These are phyloP conservation scores for Paraphoma sp. DNA, from an alignment of 2,329 filamentous ascomycete genomes.

Conservation along the genomic window DNA sequence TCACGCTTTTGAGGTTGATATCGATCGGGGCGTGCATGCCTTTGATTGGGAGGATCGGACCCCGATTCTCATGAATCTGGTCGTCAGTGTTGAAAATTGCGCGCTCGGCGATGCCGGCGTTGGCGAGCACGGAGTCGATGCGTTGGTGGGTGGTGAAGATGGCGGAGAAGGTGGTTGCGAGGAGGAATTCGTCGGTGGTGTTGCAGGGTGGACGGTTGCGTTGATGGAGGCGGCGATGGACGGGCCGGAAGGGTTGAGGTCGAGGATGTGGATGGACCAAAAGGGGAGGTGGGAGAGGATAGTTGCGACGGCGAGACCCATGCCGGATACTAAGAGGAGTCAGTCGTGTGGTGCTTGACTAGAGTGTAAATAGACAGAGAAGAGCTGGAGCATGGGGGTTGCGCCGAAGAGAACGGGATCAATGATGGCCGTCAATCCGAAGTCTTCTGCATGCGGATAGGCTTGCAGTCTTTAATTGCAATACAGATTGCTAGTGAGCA, in stretches of 20 bases:
- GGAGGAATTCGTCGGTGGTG: conserved; percentile 43
- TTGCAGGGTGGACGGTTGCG: conserved; percentile 47
- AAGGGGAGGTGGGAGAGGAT: conserved; percentile 39
- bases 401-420: too few species aligned
- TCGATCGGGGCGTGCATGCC: conserved; percentile 45
- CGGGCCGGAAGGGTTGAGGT: conserved; percentile 42
- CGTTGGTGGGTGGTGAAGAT: conserved; percentile 40
- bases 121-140: conserved; percentile 58
- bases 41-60: conserved; percentile 21
- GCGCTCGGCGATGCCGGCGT: conserved; percentile 53
- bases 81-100: conserved; percentile 44
- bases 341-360: neutral
- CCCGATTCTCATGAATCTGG: conserved; percentile 1
- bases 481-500: too few species aligned
- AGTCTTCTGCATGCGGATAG: too few species aligned
- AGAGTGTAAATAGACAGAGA: too few species aligned
- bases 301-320: conserved; percentile 50
- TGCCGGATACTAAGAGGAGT: conserved; percentile 45
- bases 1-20: conserved; percentile 51
- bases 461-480: too few species aligned
- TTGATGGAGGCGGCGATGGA: conserved; percentile 21
- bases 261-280: conserved; percentile 50
- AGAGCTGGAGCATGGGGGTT: too few species aligned
- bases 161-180: conserved; percentile 43
- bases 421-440: too few species aligned